Percentiles rank a stretch among this genome's conserved stretches.
Conservation (phyloP, 2,329 filamentous ascomycete species). For the Pseudonectria foliicola region DNA sequence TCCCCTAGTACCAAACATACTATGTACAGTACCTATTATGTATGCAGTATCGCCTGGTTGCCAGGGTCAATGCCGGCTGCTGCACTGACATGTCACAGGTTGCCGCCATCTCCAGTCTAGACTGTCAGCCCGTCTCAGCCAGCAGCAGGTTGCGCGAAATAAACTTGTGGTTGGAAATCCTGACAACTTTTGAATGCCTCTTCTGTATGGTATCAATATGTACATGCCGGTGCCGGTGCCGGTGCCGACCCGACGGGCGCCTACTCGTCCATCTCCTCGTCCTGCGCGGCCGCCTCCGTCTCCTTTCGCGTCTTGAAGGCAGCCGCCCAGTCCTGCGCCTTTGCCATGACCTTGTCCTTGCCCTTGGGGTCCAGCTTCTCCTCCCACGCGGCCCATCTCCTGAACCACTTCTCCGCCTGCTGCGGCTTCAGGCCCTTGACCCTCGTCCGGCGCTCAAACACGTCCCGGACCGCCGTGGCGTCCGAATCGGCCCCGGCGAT, state of each 20-base stretch:
- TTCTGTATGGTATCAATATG: constrained; percentile 5
- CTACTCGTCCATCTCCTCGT: constrained; percentile 30
- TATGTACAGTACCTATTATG: too few species aligned
- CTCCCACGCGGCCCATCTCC: constrained; percentile 88
- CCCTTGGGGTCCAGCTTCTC: constrained; percentile 61
- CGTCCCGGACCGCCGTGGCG: constrained; percentile 53
- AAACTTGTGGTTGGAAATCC: too few species aligned
- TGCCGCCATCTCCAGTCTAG: too few species aligned
- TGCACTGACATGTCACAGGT: too few species aligned
- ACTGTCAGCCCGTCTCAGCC: too few species aligned
- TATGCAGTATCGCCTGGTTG: too few species aligned
- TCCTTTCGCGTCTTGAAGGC: constrained; percentile 39
- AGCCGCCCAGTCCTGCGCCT: constrained; percentile 64
- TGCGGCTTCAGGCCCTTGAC: constrained; percentile 69
- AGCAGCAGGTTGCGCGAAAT: too few species aligned
- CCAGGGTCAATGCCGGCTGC: too few species aligned
- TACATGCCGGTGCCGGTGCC: background rate
- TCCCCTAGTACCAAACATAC: too few species aligned
- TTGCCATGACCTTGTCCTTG: constrained; percentile 58
- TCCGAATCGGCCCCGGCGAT: constrained; percentile 47
- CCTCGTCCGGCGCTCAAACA: constrained; percentile 75
- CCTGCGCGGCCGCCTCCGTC: constrained; percentile 27
- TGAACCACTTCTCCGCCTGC: constrained; percentile 82
- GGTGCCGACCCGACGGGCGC: background rate
- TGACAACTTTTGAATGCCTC: constrained; percentile 16